phyloP scores from a whole-genome alignment of 2,329 filamentous ascomycete genomes.

The Lachnum nothofagi region DNA sequence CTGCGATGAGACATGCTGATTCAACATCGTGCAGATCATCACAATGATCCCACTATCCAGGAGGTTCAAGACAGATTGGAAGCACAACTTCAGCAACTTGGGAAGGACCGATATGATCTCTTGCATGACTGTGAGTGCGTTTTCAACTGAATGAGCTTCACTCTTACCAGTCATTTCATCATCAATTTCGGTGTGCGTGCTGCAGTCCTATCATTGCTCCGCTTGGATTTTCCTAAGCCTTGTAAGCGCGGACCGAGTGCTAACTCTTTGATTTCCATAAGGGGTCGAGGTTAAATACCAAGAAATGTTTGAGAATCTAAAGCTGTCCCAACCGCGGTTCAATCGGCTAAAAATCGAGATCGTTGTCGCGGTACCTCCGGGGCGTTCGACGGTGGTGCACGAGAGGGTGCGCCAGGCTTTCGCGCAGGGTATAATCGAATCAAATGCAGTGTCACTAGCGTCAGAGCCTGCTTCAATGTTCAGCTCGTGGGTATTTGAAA shows the following conservation, averaged over 20 bases:
- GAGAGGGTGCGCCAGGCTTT: conserved; percentile 12
- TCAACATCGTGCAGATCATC: conserved; percentile 2
- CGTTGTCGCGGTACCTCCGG: conserved; percentile 16
- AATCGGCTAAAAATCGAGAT: conserved; percentile 8
- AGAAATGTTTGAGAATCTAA: neutral
- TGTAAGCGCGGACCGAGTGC: neutral
- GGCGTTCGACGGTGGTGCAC: conserved; percentile 12
- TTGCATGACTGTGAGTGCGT: conserved; percentile 6
- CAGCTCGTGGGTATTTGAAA: conserved; percentile 8
- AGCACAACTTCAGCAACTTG: conserved; percentile 1
- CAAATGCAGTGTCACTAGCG: conserved; percentile 8
- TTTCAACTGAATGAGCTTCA: too few species aligned
- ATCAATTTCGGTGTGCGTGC: neutral
- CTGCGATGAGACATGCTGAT: too few species aligned
- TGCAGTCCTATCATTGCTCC: too few species aligned
- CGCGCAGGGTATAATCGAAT: conserved; percentile 7
- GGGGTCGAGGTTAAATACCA: neutral
- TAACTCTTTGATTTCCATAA: neutral
- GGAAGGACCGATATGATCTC: conserved; percentile 2
- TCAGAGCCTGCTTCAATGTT: conserved; percentile 16
- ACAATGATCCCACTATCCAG: neutral
- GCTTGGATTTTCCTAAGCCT: too few species aligned
- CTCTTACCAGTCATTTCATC: too few species aligned
- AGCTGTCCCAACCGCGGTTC: neutral
- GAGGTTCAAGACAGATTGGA: conserved; percentile 3